phyloP scores from a whole-genome alignment of 2,329 filamentous ascomycete species.

The Lachnellula hyalina region DNA sequence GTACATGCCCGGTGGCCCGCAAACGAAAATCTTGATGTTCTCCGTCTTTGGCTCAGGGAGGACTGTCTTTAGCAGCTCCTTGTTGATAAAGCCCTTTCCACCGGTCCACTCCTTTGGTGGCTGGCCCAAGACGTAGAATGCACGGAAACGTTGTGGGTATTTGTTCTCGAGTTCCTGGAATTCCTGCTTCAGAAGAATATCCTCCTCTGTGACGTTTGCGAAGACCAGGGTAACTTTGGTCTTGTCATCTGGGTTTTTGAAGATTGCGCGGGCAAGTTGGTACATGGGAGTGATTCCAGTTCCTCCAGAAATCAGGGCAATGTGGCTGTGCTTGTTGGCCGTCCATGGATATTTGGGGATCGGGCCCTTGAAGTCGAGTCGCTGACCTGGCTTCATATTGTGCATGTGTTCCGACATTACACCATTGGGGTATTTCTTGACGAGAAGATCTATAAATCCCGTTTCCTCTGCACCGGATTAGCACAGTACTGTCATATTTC shows the following conservation, averaged over 20 bases:
- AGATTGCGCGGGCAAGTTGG: slow-evolving; percentile 85
- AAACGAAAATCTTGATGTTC: slow-evolving; percentile 96
- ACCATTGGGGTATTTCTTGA: slow-evolving; percentile 88
- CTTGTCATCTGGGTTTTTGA: slow-evolving; percentile 94
- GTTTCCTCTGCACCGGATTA: slow-evolving; percentile 51
- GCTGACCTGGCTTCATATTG: slow-evolving; percentile 73
- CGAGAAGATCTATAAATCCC: slow-evolving; percentile 80
- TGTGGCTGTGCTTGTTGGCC: slow-evolving; percentile 88
- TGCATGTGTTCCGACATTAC: slow-evolving; percentile 91
- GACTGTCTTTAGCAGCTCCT: slow-evolving; percentile 91
- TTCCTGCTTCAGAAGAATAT: slow-evolving; percentile 87
- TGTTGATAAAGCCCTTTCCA: slow-evolving; percentile 74
- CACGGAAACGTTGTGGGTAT: slow-evolving; percentile 90
- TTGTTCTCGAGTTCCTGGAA: slow-evolving; percentile 85
- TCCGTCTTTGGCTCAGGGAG: slow-evolving; percentile 86
- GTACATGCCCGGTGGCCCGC: slow-evolving; percentile 88
- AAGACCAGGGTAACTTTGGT: slow-evolving; percentile 96
- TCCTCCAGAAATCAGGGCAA: slow-evolving; percentile 83
- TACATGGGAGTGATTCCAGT: slow-evolving; percentile 98
- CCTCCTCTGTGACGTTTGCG: slow-evolving; percentile 82
- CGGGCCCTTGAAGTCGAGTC: slow-evolving; percentile 88
- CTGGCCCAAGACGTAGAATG: slow-evolving; percentile 90
- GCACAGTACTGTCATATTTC: not conserved
- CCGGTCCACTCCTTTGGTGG: slow-evolving; percentile 72
- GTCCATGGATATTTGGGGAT: slow-evolving; percentile 90